phyloP scores from a whole-genome alignment of 768 basidiomycete species.

The Pleurotus cornucopiae region DNA sequence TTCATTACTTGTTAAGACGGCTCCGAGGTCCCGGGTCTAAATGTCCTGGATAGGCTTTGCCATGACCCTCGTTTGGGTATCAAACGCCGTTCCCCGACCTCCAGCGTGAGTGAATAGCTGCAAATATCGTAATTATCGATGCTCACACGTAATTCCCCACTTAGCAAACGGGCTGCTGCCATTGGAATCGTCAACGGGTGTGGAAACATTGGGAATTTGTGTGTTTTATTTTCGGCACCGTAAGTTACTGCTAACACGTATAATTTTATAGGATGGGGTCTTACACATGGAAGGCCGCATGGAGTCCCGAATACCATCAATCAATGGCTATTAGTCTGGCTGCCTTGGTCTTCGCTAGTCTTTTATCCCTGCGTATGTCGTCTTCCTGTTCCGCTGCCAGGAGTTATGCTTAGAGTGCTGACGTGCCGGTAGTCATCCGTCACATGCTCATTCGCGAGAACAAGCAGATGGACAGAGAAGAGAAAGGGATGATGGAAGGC shows the following conservation, averaged over 20 bases:
- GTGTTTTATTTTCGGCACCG: background rate
- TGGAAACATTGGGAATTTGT: constrained; percentile 58
- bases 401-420: background rate
- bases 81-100: constrained; percentile 56
- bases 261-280: constrained; percentile 45
- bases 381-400: too few relatives aligned
- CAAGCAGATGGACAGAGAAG: constrained; percentile 43
- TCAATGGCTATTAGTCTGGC: constrained; percentile 49
- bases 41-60: constrained; percentile 27
- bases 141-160: too few relatives aligned
- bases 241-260: background rate
- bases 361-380: constrained; percentile 25
- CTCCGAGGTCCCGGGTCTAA: too few relatives aligned
- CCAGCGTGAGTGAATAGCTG: constrained; percentile 35
- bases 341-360: constrained; percentile 28
- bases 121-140: too few relatives aligned
- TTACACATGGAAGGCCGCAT: constrained; percentile 56
- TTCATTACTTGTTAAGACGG: too few relatives aligned
- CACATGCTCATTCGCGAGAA: constrained; percentile 51
- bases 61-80: constrained; percentile 58
- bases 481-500: constrained; percentile 36
- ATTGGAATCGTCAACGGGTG: constrained; percentile 60
- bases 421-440: constrained; percentile 28
- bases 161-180: constrained; percentile 47
- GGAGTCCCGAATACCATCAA: constrained; percentile 60